These are phyloP conservation scores for Ulmus americana DNA, from an alignment of 331 rosid species.

Conservation along the genomic window DNA sequence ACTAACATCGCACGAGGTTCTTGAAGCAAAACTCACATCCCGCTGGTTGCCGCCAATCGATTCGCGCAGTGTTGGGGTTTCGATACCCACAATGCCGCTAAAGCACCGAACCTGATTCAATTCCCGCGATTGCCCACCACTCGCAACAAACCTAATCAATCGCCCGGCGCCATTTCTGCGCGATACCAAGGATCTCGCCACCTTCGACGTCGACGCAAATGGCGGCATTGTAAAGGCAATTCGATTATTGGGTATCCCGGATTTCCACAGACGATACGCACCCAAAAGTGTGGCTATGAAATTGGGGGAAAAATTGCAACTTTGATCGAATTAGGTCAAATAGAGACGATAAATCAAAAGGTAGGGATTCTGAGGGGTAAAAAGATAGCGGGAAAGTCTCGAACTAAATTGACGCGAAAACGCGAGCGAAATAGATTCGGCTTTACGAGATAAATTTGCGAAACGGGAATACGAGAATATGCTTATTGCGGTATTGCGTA, in stretches of 20 bases:
- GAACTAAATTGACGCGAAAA: slow-evolving; percentile 6
- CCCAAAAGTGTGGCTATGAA: neutral
- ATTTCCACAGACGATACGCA: neutral
- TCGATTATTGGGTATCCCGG: neutral
- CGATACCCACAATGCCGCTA: slow-evolving; percentile 28
- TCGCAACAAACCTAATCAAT: slow-evolving; percentile 32
- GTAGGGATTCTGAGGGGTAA: neutral
- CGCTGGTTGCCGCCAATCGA: slow-evolving; percentile 17
- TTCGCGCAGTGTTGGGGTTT: slow-evolving; percentile 27
- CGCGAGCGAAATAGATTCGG: neutral
- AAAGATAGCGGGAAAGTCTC: neutral
- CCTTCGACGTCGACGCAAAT: slow-evolving; percentile 55
- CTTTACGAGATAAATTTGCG: neutral
- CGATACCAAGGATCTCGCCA: slow-evolving; percentile 42
- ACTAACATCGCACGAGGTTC: slow-evolving; percentile 10
- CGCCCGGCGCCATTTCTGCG: slow-evolving; percentile 28
- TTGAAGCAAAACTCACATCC: slow-evolving; percentile 11
- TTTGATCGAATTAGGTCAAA: neutral
- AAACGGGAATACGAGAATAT: neutral
- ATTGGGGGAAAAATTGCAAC: neutral
- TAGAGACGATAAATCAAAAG: neutral
- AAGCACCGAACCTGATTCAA: slow-evolving; percentile 32
- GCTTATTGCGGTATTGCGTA: neutral
- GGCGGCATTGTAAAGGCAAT: slow-evolving; percentile 46
- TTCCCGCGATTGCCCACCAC: slow-evolving; percentile 5